These are phyloP conservation scores for Ophiostoma ulmi DNA, from an alignment of 2,329 filamentous ascomycete species.

Conservation along the genomic window DNA sequence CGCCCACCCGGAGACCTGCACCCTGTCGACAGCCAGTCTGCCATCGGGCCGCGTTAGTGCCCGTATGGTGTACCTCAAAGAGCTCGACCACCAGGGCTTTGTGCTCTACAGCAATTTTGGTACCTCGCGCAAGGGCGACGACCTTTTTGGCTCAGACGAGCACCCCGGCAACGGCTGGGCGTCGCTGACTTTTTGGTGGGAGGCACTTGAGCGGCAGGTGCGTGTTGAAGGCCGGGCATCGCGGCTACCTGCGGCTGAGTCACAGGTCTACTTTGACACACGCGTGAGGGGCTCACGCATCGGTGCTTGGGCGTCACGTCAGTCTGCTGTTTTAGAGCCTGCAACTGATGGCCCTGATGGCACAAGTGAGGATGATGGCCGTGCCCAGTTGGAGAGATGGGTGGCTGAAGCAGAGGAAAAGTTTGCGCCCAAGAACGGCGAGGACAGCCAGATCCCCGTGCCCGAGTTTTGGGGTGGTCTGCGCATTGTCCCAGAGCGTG, in stretches of 20 bases:
- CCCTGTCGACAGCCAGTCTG: conserved; percentile 75
- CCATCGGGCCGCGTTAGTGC: conserved; percentile 80
- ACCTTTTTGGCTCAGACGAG: conserved; percentile 46
- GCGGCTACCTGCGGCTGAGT: conserved; percentile 64
- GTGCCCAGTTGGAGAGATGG: conserved; percentile 68
- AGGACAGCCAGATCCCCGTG: conserved; percentile 74
- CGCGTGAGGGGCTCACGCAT: conserved; percentile 74
- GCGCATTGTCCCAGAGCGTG: conserved; percentile 73
- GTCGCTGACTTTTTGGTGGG: conserved; percentile 87
- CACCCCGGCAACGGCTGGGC: conserved; percentile 63
- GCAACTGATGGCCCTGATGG: conserved; percentile 8
- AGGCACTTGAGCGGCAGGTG: conserved; percentile 78
- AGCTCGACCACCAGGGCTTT: conserved; percentile 77
- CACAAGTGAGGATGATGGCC: conserved; percentile 55
- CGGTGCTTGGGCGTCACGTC: conserved; percentile 88
- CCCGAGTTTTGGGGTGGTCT: conserved; percentile 94
- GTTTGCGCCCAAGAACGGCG: conserved; percentile 70
- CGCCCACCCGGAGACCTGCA: conserved; percentile 80
- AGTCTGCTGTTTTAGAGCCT: conserved; percentile 68
- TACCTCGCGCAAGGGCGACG: conserved; percentile 63
- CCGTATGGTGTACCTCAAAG: conserved; percentile 90
- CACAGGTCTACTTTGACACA: conserved; percentile 62
- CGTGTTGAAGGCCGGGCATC: conserved; percentile 75
- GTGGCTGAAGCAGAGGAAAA: conserved; percentile 70
- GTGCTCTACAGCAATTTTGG: conserved; percentile 93